Conservation (phyloP, 2,329 filamentous ascomycete species). For the Alternaria brassicae region DNA sequence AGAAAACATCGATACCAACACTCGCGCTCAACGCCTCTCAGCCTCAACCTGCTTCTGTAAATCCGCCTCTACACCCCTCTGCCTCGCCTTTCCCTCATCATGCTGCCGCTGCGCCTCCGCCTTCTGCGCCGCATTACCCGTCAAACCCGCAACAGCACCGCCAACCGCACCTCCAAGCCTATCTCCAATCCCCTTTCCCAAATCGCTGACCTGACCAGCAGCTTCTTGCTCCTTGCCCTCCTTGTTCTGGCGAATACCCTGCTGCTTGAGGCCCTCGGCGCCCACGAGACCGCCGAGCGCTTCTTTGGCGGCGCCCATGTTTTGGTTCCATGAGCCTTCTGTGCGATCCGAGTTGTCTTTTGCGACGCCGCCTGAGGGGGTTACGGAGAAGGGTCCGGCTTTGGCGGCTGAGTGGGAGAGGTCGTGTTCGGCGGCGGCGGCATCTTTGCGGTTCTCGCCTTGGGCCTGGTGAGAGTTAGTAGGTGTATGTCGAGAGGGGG, state of each 20-base stretch:
- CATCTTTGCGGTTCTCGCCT: constrained; percentile 69
- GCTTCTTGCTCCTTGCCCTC: constrained; percentile 84
- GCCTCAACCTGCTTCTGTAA: constrained; percentile 70
- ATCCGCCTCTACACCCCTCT: constrained; percentile 83
- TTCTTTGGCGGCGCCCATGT: constrained; percentile 85
- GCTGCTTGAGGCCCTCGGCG: constrained; percentile 74
- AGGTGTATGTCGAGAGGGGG: not conserved
- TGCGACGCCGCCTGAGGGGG: constrained; percentile 72
- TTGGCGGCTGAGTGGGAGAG: constrained; percentile 78
- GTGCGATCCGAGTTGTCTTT: constrained; percentile 76
- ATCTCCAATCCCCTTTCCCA: constrained; percentile 66
- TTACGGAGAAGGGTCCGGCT: constrained; percentile 74
- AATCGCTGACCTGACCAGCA: constrained; percentile 78
- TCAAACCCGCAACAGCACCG: constrained; percentile 72
- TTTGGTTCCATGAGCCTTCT: constrained; percentile 84
- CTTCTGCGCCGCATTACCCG: constrained; percentile 72
- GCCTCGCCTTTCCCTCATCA: constrained; percentile 81
- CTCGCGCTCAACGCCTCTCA: not conserved
- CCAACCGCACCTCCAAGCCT: constrained; percentile 74
- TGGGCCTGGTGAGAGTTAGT: constrained; percentile 56
- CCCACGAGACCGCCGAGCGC: constrained; percentile 77
- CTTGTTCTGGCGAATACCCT: constrained; percentile 79
- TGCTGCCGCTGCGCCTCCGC: constrained; percentile 72
- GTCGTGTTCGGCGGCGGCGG: constrained; percentile 71
- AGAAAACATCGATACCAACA: too few relatives aligned